Evolutionary conservation across 306 rosid genomes (phyloP), one percentile per base, ranked within the genome.

Genomic region (Sphenostylis stenocarpa): DNA sequence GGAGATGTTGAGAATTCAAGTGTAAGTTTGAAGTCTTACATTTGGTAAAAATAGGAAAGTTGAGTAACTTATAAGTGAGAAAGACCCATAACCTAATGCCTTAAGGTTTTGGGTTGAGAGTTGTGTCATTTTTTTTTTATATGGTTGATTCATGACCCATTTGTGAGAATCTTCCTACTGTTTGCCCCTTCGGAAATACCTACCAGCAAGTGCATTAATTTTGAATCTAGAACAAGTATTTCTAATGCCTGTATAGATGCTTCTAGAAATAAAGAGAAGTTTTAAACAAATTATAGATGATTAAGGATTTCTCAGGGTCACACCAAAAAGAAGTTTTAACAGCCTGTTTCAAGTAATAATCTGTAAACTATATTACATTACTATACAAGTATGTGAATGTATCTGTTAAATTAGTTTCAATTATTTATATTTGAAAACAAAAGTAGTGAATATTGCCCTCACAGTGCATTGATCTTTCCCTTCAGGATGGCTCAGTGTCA

Each of bases 401-500:
- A 33, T 53, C 19, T 79, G 48, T 26, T 41, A 14, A 28, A 81
- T 38, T 70, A 75, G 33, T 47, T 58, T 64, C 13, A 23, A 26
- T 23, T 64, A 75, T 19, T 71, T 71, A 14, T 64, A 36, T 56
- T 64, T 70, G 63, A 39, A 45, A 7, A 45, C 11, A 29, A 36
- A 58, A 72, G 33, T 26, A 56, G 51, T 49, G 17, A 29, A 44
- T 44, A 53, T 80, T 80, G 47, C 29, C 65, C 61, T 49, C 68
- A 47, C 34, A 56, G 20, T 81, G 31, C 69, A 47, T 67, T 75
- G 63, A 44, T 73, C 57, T n/a, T n/a, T 77, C 61, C 73, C 77
- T 86, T 41, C 90, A 91, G 97, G 90, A 80, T 71, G 93, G 95
- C 73, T 28, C 84, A 81, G 86, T 86, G 80, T 84, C 97, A 10